Evolutionary conservation across 2,329 filamentous ascomycete genomes (phyloP).

Genomic region (Helicocarpus griseus): DNA sequence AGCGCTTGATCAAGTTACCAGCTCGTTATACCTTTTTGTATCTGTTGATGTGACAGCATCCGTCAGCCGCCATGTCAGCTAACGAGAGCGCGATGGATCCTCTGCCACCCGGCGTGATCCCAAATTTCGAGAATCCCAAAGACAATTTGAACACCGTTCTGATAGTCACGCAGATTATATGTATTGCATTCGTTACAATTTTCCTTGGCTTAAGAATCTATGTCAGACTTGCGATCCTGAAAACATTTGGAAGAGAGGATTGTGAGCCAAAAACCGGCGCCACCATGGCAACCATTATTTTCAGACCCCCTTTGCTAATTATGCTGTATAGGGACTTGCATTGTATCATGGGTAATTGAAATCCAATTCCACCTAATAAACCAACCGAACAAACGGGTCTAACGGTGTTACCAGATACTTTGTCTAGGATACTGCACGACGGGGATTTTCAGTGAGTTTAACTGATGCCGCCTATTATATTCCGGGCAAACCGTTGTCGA

Average conservation of each 20-base stretch:
- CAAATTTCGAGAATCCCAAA: not conserved
- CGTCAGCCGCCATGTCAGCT: not conserved
- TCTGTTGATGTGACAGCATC: not conserved
- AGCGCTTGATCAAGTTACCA: not conserved
- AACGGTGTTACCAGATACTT: not conserved
- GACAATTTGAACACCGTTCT: slow-evolving; percentile 17
- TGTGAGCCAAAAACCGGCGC: slow-evolving; percentile 16
- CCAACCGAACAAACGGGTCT: not conserved
- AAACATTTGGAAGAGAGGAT: slow-evolving; percentile 18
- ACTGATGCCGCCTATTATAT: not conserved
- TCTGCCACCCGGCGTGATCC: not conserved
- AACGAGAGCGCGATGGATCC: not conserved
- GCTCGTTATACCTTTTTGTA: not conserved
- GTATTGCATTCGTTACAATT: slow-evolving; percentile 17
- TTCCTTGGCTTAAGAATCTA: slow-evolving; percentile 18
- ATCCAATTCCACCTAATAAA: not conserved
- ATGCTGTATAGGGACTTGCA: not conserved
- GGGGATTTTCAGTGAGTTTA: not conserved
- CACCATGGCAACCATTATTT: not conserved
- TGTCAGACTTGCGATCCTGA: slow-evolving; percentile 16
- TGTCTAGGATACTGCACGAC: not conserved
- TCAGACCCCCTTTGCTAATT: not conserved
- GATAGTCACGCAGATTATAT: slow-evolving; percentile 18
- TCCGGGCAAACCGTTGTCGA: not conserved
- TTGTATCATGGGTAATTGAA: not conserved